Percentiles rank a stretch among this genome's conserved stretches.
These are phyloP conservation scores for Diaporthe destruens DNA, from an alignment of 2,329 filamentous ascomycete genomes.

Conservation along the genomic window DNA sequence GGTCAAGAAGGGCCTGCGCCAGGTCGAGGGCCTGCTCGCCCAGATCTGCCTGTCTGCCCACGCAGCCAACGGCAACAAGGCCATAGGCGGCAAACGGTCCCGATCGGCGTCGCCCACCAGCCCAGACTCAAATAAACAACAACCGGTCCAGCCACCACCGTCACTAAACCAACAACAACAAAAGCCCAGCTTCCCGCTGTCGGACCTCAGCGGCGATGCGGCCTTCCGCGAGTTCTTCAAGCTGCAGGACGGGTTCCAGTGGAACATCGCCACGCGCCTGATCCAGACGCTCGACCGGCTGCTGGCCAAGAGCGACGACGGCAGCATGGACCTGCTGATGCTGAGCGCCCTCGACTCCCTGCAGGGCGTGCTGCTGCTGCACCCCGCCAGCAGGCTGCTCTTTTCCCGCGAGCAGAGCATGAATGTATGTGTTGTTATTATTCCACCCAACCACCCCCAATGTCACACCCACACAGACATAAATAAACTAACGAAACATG, in stretches of 20 bases:
- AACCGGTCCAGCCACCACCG: constrained; percentile 16
- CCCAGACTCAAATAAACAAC: constrained; percentile 34
- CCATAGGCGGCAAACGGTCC: constrained; percentile 47
- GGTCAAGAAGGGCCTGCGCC: constrained; percentile 91
- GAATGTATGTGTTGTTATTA: constrained; percentile 71
- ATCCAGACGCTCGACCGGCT: constrained; percentile 88
- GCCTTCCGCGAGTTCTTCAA: constrained; percentile 97
- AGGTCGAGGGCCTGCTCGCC: constrained; percentile 92
- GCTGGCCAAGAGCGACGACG: constrained; percentile 84
- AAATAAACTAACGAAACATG: background rate
- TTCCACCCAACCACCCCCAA: background rate
- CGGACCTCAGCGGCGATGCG: constrained; percentile 81
- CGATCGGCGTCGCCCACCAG: background rate
- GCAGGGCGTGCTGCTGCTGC: constrained; percentile 88
- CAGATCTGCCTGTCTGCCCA: constrained; percentile 86
- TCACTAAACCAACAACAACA: background rate
- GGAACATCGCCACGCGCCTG: constrained; percentile 92
- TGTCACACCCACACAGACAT: background rate
- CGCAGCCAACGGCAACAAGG: constrained; percentile 49
- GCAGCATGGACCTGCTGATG: constrained; percentile 89
- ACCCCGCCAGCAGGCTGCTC: constrained; percentile 88
- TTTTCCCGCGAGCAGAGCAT: constrained; percentile 94
- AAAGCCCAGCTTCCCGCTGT: constrained; percentile 55
- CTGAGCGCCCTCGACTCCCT: constrained; percentile 89
- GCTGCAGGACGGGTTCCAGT: constrained; percentile 96